Evolutionary conservation across 441 rosid genomes (phyloP), one percentile per base, ranked within the genome.

Genomic region (Flueggea neowawraea): DNA sequence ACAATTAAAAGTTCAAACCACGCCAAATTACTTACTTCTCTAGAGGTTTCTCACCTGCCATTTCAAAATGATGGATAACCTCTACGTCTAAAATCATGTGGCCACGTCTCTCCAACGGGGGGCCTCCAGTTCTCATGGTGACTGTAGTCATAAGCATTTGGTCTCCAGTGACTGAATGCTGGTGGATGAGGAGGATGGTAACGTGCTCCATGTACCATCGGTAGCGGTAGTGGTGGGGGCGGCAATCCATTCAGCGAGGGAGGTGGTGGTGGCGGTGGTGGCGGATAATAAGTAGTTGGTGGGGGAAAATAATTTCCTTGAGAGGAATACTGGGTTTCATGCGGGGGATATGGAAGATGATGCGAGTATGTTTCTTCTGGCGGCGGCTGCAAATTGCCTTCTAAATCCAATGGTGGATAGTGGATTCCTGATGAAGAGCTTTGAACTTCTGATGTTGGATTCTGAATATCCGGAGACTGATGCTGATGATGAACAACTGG

Each of bases 21-120:
- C 41, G 41, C 41, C 41, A 8, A 36, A 36, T 36, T 5, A 36
- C 41, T 36, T 36, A 36, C 41, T 36, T 36, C 41, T 36, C 41
- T 5, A 36, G 7, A 36, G 41, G 41, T 36, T 36, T 36, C 9
- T 76, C 70, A 76, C 78, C 83, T 75, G 53, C 79, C 73, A 60
- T 58, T 74, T 74, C 80, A 63, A 36, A 60, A 61, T 49, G 70
- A 54, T 45, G 68, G 63, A 58, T 6, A 31, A 57, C 33, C 58
- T 45, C 60, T 15, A 13, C 1, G 9, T 8, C 41, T 36, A 36
- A 36, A 36, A 36, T 36, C 16, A 33, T 10, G 22, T 66, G 12
- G 28, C 47, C 28, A 55, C 60, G 22, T 69, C 73, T 12, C 57
- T 64, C 22, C 41, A 36, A 8, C 41, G 4, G 71, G 66, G 60